Conservation (phyloP, 176 grass and related monocot genomes). For the Carex littledalei region DNA sequence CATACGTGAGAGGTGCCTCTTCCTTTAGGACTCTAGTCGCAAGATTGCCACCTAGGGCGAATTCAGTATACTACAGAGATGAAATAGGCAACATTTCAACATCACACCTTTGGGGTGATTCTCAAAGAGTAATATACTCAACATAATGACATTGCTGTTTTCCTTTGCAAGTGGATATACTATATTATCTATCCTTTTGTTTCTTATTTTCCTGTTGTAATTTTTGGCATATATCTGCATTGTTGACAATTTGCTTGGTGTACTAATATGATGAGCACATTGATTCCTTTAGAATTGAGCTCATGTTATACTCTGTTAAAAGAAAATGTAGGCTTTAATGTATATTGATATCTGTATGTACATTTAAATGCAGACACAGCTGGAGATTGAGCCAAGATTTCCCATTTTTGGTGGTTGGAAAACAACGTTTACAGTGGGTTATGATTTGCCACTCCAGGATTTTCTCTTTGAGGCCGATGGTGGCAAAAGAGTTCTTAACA, state of each 20-base stretch:
- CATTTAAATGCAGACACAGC: conserved; percentile 68
- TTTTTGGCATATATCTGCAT: background rate
- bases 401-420: conserved; percentile 98
- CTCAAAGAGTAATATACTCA: conserved; percentile 58
- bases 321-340: background rate
- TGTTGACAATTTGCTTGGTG: conserved; percentile 1
- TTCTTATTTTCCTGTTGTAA: background rate
- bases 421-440: conserved; percentile 95
- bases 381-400: conserved; percentile 95
- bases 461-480: conserved; percentile 68
- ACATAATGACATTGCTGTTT: background rate
- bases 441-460: conserved; percentile 83
- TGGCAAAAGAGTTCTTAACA: conserved; percentile 81
- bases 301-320: background rate
- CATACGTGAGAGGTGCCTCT: conserved; percentile 64
- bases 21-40: conserved; percentile 86
- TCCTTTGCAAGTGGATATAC: background rate
- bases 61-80: conserved; percentile 99
- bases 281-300: conserved; percentile 4
- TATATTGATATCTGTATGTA: background rate
- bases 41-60: conserved; percentile 69
- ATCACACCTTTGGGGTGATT: conserved; percentile 91
- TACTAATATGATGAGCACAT: conserved; percentile 13
- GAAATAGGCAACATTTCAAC: conserved; percentile 99
- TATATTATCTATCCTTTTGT: background rate